Percentiles rank a stretch among this genome's conserved stretches.
Conservation (phyloP, 192 early-diverging fungal genomes). For the Lunasporangiospora selenospora region DNA sequence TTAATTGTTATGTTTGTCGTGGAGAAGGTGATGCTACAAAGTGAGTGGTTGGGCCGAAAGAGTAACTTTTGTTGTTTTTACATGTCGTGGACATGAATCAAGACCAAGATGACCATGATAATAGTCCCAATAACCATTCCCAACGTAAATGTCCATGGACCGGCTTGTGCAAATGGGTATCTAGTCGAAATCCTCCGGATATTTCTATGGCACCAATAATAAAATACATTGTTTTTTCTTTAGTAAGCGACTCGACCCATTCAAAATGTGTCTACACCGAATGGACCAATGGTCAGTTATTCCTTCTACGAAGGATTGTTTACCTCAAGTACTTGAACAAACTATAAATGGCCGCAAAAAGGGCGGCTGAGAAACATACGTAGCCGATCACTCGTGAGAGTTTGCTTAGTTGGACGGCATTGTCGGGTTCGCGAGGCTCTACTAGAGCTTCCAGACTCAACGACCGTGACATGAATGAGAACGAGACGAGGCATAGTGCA, state of each 20-base stretch:
- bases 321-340: slow-evolving; percentile 39
- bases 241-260: neutral
- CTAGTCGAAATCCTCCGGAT: slow-evolving; percentile 42
- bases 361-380: slow-evolving; percentile 19
- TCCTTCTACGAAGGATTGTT: too few relatives aligned
- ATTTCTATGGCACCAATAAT: slow-evolving; percentile 26
- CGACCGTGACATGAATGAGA: slow-evolving; percentile 28
- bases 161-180: slow-evolving; percentile 38
- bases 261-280: too few relatives aligned
- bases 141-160: slow-evolving; percentile 37
- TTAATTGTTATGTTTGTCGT: too few relatives aligned
- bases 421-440: neutral
- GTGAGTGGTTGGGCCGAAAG: too few relatives aligned
- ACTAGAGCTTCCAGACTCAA: slow-evolving; percentile 8
- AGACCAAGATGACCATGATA: slow-evolving; percentile 24
- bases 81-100: too few relatives aligned
- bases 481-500: slow-evolving; percentile 29
- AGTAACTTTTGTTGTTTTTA: too few relatives aligned
- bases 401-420: neutral
- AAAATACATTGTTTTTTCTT: too few relatives aligned
- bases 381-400: slow-evolving; percentile 24
- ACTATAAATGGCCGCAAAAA: slow-evolving; percentile 17
- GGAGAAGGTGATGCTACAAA: too few relatives aligned
- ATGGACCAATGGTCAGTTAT: too few relatives aligned
- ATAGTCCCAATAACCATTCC: slow-evolving; percentile 34